Evolutionary conservation across 148 eudicot genomes (phyloP).

Genomic region (Salicornia ramosissima): DNA sequence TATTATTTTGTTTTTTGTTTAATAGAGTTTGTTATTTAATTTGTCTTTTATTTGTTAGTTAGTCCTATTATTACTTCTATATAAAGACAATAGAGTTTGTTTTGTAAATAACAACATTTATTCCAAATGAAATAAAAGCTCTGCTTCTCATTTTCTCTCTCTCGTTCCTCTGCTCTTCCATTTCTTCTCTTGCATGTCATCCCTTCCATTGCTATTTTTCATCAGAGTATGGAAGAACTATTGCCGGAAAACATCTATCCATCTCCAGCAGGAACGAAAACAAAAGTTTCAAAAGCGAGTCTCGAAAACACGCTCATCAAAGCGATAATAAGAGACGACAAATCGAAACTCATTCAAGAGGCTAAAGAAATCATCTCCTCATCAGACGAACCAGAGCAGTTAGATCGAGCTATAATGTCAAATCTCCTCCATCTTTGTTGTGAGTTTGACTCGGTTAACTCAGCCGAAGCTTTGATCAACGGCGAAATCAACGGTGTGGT

Average conservation of each 20-base stretch:
- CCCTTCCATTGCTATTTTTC: too few relatives aligned
- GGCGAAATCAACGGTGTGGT: slow-evolving; percentile 23
- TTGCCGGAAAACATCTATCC: slow-evolving; percentile 11
- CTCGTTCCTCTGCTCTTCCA: too few relatives aligned
- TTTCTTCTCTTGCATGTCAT: too few relatives aligned
- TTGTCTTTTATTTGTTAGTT: too few relatives aligned
- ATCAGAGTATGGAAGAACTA: too few relatives aligned
- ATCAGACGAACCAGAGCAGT: not conserved
- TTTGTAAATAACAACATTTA: too few relatives aligned
- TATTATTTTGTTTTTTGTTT: too few relatives aligned
- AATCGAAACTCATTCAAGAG: slow-evolving; percentile 11
- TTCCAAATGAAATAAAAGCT: too few relatives aligned
- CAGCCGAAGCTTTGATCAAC: slow-evolving; percentile 23
- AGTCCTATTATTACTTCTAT: too few relatives aligned
- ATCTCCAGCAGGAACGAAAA: not conserved
- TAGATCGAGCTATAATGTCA: slow-evolving; percentile 21
- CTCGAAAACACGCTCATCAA: slow-evolving; percentile 19
- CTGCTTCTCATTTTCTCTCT: too few relatives aligned
- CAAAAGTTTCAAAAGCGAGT: not conserved
- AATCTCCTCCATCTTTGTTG: slow-evolving; percentile 31
- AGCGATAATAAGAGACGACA: slow-evolving; percentile 27
- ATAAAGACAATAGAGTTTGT: too few relatives aligned
- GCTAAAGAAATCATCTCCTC: not conserved
- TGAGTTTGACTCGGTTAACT: slow-evolving; percentile 27
- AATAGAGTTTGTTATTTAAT: too few relatives aligned